phyloP scores from a whole-genome alignment of 495 filamentous ascomycete genomes.

The Talaromyces ruber region DNA sequence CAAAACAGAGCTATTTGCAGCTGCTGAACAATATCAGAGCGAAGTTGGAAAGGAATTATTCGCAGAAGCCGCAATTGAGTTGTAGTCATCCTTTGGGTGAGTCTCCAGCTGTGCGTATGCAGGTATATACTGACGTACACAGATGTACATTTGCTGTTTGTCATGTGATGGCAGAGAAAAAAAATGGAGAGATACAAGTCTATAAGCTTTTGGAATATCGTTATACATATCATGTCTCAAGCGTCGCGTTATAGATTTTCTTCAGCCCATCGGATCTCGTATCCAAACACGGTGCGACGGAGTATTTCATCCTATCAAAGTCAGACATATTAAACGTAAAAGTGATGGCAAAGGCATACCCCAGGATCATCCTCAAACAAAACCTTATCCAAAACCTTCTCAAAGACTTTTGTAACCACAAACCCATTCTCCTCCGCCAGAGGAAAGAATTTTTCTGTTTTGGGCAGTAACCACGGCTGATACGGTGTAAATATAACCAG shows the following conservation, averaged over 20 bases:
- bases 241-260: neutral
- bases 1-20: conserved; percentile 95
- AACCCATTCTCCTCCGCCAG: conserved; percentile 60
- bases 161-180: neutral
- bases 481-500: conserved; percentile 92
- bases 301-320: conserved; percentile 53
- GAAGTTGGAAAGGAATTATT: conserved; percentile 80
- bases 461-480: conserved; percentile 76
- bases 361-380: conserved; percentile 86
- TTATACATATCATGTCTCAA: neutral
- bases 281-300: conserved; percentile 74
- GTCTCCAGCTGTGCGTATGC: neutral
- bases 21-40: conserved; percentile 92
- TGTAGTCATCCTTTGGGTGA: conserved; percentile 39
- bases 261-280: conserved; percentile 37
- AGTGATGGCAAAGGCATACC: conserved; percentile 26
- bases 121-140: neutral
- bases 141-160: conserved; percentile 9
- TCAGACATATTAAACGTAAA: neutral
- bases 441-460: conserved; percentile 82
- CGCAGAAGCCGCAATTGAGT: conserved; percentile 94
- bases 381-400: conserved; percentile 71
- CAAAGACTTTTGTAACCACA: conserved; percentile 64
- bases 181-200: neutral
- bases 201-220: conserved; percentile 1